Conservation (phyloP, 208 protist genomes). For the Trypanosoma brucei region DNA sequence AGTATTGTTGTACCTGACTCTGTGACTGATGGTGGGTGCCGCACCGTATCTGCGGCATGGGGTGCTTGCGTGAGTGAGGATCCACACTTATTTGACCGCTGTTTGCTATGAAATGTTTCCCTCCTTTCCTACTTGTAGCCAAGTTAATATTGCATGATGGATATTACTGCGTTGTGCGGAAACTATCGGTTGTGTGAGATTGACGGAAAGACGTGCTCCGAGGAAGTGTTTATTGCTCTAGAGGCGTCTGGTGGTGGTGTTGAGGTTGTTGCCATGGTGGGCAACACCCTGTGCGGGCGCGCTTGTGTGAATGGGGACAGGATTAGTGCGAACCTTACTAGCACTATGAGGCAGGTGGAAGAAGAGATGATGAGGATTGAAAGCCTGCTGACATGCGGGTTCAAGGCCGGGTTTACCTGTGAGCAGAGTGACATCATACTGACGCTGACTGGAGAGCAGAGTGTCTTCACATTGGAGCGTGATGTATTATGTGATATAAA, state of each 20-base stretch:
- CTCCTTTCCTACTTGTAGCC: background rate
- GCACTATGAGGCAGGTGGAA: constrained; percentile 31
- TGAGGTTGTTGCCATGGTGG: constrained; percentile 29
- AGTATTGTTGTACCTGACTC: background rate
- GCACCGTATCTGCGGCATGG: background rate
- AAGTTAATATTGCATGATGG: constrained; percentile 4
- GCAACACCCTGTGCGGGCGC: constrained; percentile 44
- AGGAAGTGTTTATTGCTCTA: constrained; percentile 32
- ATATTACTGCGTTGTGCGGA: constrained; percentile 44
- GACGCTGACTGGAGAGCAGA: constrained; percentile 48
- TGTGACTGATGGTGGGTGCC: background rate
- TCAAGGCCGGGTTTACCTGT: constrained; percentile 45
- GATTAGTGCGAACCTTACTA: constrained; percentile 36
- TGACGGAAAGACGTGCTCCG: constrained; percentile 27
- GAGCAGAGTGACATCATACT: constrained; percentile 28
- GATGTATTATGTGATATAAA: constrained; percentile 35
- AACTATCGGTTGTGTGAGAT: constrained; percentile 46
- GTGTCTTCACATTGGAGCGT: constrained; percentile 35
- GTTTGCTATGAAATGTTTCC: background rate
- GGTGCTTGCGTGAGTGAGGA: too few relatives aligned
- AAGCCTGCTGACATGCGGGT: constrained; percentile 33
- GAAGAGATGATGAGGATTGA: constrained; percentile 49
- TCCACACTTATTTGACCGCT: background rate
- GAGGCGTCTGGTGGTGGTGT: constrained; percentile 27
- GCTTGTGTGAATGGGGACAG: constrained; percentile 27